These are phyloP conservation scores for Delonix regia DNA, from an alignment of 306 rosid genomes.

Conservation along the genomic window DNA sequence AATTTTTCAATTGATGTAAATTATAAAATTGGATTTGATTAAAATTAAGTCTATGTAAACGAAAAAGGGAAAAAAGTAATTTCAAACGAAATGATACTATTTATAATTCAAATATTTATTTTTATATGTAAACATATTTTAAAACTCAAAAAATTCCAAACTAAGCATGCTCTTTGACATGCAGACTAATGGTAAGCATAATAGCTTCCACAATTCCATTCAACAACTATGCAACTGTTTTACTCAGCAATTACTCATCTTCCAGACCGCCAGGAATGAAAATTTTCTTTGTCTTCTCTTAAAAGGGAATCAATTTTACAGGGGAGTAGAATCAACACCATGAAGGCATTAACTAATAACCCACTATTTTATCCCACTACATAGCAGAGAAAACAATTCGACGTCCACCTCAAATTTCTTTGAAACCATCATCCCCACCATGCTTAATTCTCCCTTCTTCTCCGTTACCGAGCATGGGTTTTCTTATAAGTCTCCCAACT, in stretches of 20 bases:
- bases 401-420: not conserved
- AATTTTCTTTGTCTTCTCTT: slow-evolving; percentile 27
- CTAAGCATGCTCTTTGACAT: too few species aligned
- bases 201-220: not conserved
- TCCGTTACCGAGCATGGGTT: slow-evolving; percentile 41
- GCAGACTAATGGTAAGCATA: too few species aligned
- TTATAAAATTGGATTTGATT: too few species aligned
- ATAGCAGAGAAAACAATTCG: not conserved
- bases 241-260: not conserved
- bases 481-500: slow-evolving; percentile 30
- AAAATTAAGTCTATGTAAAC: too few species aligned
- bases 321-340: slow-evolving; percentile 56
- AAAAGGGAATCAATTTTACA: slow-evolving; percentile 35
- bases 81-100: too few species aligned
- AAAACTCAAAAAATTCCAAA: too few species aligned
- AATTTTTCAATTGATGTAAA: too few species aligned
- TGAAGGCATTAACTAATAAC: too few species aligned
- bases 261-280: not conserved
- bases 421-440: slow-evolving; percentile 13
- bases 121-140: too few species aligned
- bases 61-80: too few species aligned
- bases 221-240: not conserved
- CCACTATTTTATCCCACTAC: slow-evolving; percentile 1
- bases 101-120: too few species aligned
- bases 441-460: slow-evolving; percentile 43